Evolutionary conservation across 306 rosid genomes (phyloP).

Genomic region (Oemleria cerasiformis): DNA sequence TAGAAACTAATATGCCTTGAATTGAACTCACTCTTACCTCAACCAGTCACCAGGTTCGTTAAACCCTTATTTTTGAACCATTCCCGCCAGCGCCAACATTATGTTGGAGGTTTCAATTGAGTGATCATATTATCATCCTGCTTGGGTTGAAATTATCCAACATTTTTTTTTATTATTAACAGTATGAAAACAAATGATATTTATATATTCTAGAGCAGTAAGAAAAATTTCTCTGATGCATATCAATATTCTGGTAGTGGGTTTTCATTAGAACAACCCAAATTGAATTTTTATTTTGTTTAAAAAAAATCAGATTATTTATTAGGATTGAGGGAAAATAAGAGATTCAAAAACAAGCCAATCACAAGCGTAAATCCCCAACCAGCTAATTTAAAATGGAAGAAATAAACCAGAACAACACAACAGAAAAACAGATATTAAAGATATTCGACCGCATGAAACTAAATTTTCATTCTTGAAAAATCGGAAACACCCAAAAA

Average conservation of each 20-base stretch:
- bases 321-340: too few relatives aligned
- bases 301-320: not conserved
- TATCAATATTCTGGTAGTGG: not conserved
- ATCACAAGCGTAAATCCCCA: not conserved
- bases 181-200: not conserved
- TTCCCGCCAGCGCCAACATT: too few relatives aligned
- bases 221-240: not conserved
- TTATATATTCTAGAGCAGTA: too few relatives aligned
- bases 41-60: not conserved
- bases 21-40: not conserved
- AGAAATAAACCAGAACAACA: not conserved
- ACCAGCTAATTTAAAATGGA: not conserved
- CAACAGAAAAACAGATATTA: not conserved
- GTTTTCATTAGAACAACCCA: not conserved
- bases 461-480: not conserved
- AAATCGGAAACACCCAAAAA: not conserved
- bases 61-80: not conserved
- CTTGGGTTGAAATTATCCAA: not conserved
- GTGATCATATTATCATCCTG: not conserved
- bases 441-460: not conserved
- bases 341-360: not conserved
- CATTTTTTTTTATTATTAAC: not conserved
- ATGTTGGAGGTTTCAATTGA: not conserved
- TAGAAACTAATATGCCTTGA: not conserved
- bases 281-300: not conserved